phyloP scores from a whole-genome alignment of 495 filamentous ascomycete genomes.

The Penicillium flavigenum region DNA sequence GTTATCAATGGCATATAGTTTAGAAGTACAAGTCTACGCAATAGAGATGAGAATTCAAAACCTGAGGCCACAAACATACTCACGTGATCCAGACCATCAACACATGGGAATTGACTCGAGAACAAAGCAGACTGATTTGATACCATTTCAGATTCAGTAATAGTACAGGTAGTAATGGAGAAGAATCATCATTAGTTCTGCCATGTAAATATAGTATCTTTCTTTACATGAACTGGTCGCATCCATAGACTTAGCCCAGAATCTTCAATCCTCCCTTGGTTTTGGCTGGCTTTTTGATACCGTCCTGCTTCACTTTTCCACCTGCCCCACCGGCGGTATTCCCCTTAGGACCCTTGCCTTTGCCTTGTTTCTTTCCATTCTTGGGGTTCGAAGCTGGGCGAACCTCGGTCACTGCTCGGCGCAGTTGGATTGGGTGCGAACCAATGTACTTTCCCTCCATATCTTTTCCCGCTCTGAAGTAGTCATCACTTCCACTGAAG shows the following conservation, averaged over 20 bases:
- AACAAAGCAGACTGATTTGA: neutral
- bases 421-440: slow-evolving; percentile 84
- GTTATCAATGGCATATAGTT: neutral
- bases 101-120: too few species aligned
- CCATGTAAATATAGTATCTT: too few species aligned
- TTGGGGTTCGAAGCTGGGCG: slow-evolving; percentile 58
- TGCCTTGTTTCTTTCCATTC: slow-evolving; percentile 44
- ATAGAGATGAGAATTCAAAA: too few species aligned
- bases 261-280: slow-evolving; percentile 77
- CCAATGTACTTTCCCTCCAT: slow-evolving; percentile 99
- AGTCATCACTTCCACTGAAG: slow-evolving; percentile 93
- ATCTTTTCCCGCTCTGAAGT: slow-evolving; percentile 90
- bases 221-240: neutral
- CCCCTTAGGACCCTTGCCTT: slow-evolving; percentile 34
- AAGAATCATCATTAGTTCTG: neutral
- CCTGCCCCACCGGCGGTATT: neutral
- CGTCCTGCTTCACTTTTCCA: slow-evolving; percentile 55
- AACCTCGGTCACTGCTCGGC: slow-evolving; percentile 88
- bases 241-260: slow-evolving; percentile 56
- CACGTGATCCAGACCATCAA: too few species aligned
- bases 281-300: slow-evolving; percentile 76
- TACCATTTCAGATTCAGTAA: neutral
- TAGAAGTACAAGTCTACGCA: too few species aligned
- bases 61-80: too few species aligned
- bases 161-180: too few species aligned